Base-by-base conservation (phyloP, 192 early-diverging fungal genomes). In the Mortierella hygrophila region DNA sequence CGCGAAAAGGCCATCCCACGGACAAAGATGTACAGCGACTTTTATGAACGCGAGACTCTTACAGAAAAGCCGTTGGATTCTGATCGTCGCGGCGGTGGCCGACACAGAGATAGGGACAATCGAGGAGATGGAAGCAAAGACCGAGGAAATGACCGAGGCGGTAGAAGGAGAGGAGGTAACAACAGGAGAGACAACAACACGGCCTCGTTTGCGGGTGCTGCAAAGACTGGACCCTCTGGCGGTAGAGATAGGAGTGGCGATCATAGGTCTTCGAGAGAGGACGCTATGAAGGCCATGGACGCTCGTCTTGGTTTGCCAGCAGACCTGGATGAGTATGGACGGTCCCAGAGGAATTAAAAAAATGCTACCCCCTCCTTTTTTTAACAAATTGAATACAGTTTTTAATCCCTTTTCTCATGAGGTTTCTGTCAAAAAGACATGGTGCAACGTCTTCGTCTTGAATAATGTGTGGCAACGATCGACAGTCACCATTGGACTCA, bases 11-110 rank as follows among this genome's bases (percentile, higher is more conserved):
- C 75, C 0, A 81, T 86, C 6, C 84, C 84, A 11, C 77, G 81
- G 72, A 78, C 76, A 20, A 76, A 76, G 41, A 74, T 86, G 78
- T 86, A 86, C 35, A 86, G 84, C 74, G 84, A 86, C 41, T 86
- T 72, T 52, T 86, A 86, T 68, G 84, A 86, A 54, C 75, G 75
- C 21, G 84, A 86, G 42, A 60, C 65, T 23, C 6, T 86, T 8
- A 63, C 74, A 0, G 84, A 86, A 63, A 60, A 38, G 10, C 54
- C 75, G 2, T 20, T 23, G 46, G 81, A 77, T 3, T 38, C 75
- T 26, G 60, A 65, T 32, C 46, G 74, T 37, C n/a, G 29, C 37
- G 37, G 37, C 8, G 46, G 71, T 44, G 40, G 37, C 20, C 13
- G 54, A 37, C 37, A 71, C 32, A 32, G 72, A 49, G 72, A 26